A percentile compares a stretch with the other conserved stretches of the same genome.
phyloP scores from a whole-genome alignment of 2,329 filamentous ascomycete species.

The Penicillium expansum region DNA sequence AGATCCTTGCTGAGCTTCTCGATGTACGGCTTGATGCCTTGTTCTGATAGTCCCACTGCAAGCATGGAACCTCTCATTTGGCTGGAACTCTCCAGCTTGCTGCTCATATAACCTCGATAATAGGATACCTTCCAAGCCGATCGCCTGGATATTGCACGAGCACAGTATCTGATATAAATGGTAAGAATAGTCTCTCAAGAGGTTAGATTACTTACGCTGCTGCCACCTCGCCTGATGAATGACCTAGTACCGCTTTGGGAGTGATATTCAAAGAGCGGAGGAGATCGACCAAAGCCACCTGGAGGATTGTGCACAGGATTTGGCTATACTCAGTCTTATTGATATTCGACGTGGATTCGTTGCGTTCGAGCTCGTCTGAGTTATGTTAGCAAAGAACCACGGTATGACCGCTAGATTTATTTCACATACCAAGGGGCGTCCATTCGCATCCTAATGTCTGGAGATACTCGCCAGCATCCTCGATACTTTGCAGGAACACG shows the following conservation, averaged over 20 bases:
- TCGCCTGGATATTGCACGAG: conserved; percentile 13
- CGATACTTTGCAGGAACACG: conserved; percentile 10
- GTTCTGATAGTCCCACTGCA: not conserved
- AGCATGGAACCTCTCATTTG: conserved; percentile 1
- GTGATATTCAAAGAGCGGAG: conserved; percentile 14
- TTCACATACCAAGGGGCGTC: conserved; percentile 4
- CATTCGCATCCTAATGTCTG: conserved; percentile 11
- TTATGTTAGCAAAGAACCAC: not conserved
- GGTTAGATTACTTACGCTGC: conserved; percentile 19
- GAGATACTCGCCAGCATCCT: conserved; percentile 12
- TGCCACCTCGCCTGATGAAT: conserved; percentile 28
- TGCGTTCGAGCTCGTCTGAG: not conserved
- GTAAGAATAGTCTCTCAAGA: not conserved
- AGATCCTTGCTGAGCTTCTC: not conserved
- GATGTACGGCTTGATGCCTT: not conserved
- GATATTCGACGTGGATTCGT: conserved; percentile 10
- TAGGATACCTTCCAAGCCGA: conserved; percentile 19
- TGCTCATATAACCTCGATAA: conserved; percentile 16
- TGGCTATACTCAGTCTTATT: conserved; percentile 20
- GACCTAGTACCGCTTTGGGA: conserved; percentile 21
- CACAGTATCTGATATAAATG: not conserved
- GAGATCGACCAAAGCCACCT: conserved; percentile 24
- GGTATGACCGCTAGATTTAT: not conserved
- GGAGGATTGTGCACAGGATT: conserved; percentile 25
- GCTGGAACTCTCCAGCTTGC: not conserved